Base-by-base conservation (phyloP, 2,329 filamentous ascomycete genomes). In the Pseudovirgaria hyperparasitica region DNA sequence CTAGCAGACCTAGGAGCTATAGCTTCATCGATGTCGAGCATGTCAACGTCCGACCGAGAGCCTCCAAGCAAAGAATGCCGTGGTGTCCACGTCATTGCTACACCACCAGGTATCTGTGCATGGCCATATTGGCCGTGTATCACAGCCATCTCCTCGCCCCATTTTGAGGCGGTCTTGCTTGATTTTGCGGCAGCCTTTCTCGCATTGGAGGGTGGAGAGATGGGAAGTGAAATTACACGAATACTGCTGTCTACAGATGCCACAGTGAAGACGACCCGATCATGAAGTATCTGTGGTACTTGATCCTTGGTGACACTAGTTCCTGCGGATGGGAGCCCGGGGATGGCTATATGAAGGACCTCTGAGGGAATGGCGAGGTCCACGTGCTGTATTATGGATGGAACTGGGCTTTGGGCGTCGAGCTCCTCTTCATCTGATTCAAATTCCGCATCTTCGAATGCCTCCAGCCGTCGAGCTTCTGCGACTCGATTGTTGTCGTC, bases 211-310 rank as follows among this genome's bases (percentile, higher is more conserved):
- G 69, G 68, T 25, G 70, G 68, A 9, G 46, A 45, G 14, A 75
- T 50, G 4, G 71, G 69, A 11, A 73, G 40, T 4, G 62, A 62
- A 13, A 76, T 53, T 25, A 76, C 39, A 16, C 63, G 59, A 8
- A 70, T 55, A n/a, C 60, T 66, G 9, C 60, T 63, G 42, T 76
- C 70, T 10, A 64, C 59, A 36, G 69, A 75, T 10, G 64, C 58
- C 4, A 64, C 62, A 1, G 63, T 57, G 19, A 75, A 53, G 14
- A 72, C 54, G 10, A 76, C 61, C 28, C 56, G 61, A 19, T 56
- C 53, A 22, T 55, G 57, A 29, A 70, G 54, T 18, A 68, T 52
- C 16, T 52, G 47, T 7, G 64, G 66, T 17, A 58, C 55, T 6
- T 54, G 51, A 17, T 45, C 48, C 16, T 42, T 39, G 9, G 51